Evolutionary conservation across 306 rosid species (phyloP).

Genomic region (Vachellia pachyceras): DNA sequence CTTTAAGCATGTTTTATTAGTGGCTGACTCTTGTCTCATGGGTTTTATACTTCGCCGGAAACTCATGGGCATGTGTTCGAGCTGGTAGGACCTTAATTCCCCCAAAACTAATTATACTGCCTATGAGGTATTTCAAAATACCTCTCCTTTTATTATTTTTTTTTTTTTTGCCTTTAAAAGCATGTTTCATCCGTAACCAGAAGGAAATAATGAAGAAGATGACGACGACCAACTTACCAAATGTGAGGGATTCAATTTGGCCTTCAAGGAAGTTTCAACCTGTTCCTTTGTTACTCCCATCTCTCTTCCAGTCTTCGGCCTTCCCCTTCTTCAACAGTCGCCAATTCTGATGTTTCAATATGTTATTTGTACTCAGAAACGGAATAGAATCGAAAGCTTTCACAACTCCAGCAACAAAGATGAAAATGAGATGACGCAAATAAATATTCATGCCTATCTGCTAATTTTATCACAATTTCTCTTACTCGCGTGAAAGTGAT

Average conservation of each 20-base stretch:
- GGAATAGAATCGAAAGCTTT: neutral
- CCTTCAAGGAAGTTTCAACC: constrained; percentile 77
- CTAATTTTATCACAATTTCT: no score
- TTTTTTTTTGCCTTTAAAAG: no score
- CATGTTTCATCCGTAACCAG: neutral
- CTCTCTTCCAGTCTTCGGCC: neutral
- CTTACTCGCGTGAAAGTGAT: no score
- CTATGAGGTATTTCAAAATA: neutral
- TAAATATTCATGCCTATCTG: constrained; percentile 12
- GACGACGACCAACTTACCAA: constrained; percentile 52
- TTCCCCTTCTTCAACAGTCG: neutral
- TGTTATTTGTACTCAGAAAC: neutral
- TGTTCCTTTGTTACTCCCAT: constrained; percentile 93
- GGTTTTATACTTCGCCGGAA: neutral
- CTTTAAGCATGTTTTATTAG: no score
- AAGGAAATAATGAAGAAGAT: neutral
- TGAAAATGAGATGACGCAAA: neutral
- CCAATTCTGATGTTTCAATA: neutral
- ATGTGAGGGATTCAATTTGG: constrained; percentile 78
- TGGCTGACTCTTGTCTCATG: neutral
- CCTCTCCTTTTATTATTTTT: neutral
- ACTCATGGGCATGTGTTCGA: neutral
- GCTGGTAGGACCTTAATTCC: neutral
- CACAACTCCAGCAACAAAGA: neutral
- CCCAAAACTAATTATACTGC: neutral